Evolutionary conservation across 441 rosid genomes (phyloP).

Genomic region (Raphanus hybrid): DNA sequence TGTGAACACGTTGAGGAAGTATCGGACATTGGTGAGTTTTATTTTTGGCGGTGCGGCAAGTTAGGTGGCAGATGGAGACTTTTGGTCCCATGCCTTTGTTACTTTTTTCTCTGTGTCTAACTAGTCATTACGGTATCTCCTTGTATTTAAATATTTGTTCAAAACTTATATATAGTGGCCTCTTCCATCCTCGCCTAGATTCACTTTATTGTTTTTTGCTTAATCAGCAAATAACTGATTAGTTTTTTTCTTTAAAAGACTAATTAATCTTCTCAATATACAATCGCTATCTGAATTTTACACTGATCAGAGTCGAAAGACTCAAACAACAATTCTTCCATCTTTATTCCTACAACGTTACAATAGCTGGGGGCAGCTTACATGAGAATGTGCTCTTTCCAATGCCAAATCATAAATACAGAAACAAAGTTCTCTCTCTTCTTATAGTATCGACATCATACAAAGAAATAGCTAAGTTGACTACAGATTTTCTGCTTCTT

Average conservation of each 20-base stretch:
- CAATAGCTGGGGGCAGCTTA: too few relatives aligned
- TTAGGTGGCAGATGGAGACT: conserved; percentile 41
- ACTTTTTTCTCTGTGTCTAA: neutral
- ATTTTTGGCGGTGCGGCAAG: conserved; percentile 38
- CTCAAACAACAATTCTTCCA: neutral
- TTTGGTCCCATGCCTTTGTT: conserved; percentile 8
- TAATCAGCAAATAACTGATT: neutral
- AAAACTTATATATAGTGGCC: neutral
- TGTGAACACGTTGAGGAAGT: conserved; percentile 45
- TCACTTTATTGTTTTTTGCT: neutral
- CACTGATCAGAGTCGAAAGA: neutral
- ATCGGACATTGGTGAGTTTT: conserved; percentile 30
- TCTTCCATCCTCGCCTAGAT: conserved; percentile 17
- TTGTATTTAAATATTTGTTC: neutral
- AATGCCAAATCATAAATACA: neutral
- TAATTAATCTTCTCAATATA: neutral
- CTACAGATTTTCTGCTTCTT: too few relatives aligned
- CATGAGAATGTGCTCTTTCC: neutral
- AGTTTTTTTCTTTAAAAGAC: too few relatives aligned
- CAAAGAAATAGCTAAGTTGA: too few relatives aligned
- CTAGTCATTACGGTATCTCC: neutral
- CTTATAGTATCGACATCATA: too few relatives aligned
- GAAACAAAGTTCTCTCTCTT: too few relatives aligned
- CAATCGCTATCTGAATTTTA: neutral
- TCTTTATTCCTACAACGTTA: neutral